These are phyloP conservation scores for Sclerotiophoma versabilis DNA, from an alignment of 2,329 filamentous ascomycete genomes.

Conservation along the genomic window DNA sequence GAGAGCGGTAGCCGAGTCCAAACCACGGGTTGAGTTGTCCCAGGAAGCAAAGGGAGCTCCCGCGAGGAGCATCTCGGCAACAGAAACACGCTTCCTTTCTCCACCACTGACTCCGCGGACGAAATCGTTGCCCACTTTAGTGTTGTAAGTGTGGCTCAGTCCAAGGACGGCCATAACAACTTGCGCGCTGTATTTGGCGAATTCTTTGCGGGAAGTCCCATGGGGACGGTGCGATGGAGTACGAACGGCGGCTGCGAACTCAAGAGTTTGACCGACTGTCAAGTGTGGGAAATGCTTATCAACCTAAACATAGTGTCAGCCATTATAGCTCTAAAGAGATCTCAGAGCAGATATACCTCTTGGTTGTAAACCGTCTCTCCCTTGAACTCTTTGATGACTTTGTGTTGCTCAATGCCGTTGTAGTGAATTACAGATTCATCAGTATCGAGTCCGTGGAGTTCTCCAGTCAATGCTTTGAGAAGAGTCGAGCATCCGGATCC, in stretches of 20 bases:
- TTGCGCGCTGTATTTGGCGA: conserved; percentile 55
- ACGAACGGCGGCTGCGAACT: conserved; percentile 62
- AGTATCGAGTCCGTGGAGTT: conserved; percentile 65
- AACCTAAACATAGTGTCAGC: neutral
- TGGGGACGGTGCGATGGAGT: conserved; percentile 54
- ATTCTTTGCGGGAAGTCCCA: conserved; percentile 52
- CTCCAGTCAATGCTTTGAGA: conserved; percentile 67
- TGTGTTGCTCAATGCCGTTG: conserved; percentile 58
- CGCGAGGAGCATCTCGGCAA: conserved; percentile 60
- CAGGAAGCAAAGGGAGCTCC: conserved; percentile 51
- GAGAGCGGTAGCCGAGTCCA: conserved; percentile 60
- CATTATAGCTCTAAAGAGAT: neutral
- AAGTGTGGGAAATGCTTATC: conserved; percentile 64
- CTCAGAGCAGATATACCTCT: conserved; percentile 39
- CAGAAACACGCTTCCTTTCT: conserved; percentile 67
- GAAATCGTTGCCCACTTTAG: conserved; percentile 65
- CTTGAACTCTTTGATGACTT: conserved; percentile 57
- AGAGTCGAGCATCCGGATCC: conserved; percentile 70
- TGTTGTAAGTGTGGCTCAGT: conserved; percentile 62
- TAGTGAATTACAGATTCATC: conserved; percentile 66
- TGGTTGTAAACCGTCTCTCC: conserved; percentile 57
- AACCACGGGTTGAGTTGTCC: conserved; percentile 55
- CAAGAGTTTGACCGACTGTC: conserved; percentile 63
- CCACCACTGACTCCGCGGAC: conserved; percentile 69
- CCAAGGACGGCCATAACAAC: conserved; percentile 63